phyloP scores from a whole-genome alignment of 768 basidiomycete genomes.

The Russula dissimulans region DNA sequence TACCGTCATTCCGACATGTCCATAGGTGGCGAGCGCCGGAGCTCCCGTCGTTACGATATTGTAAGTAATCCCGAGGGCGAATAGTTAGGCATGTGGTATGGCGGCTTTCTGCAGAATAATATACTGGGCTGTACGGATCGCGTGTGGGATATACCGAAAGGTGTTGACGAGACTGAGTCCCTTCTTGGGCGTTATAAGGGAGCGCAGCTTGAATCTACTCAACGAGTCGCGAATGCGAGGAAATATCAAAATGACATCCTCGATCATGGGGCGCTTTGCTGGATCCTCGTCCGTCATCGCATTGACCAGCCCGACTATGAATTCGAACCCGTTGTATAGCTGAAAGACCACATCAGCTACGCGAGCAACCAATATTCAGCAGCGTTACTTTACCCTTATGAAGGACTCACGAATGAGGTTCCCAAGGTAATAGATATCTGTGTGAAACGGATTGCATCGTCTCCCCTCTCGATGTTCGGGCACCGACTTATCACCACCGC shows the following conservation, averaged over 20 bases:
- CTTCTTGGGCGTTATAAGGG: slow-evolving; percentile 21
- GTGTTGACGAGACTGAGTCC: background rate
- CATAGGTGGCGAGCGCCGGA: background rate
- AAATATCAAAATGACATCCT: slow-evolving; percentile 26
- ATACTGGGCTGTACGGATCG: background rate
- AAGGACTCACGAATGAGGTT: slow-evolving; percentile 26
- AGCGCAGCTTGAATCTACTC: slow-evolving; percentile 25
- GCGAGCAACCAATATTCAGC: too few species aligned
- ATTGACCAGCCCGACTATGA: slow-evolving; percentile 25
- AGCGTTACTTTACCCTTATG: slow-evolving; percentile 13
- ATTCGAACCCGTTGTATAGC: slow-evolving; percentile 24
- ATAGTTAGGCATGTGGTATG: background rate
- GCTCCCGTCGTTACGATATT: background rate
- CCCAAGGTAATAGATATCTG: slow-evolving; percentile 30
- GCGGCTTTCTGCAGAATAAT: background rate
- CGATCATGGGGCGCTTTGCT: slow-evolving; percentile 25
- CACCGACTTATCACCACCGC: slow-evolving; percentile 35
- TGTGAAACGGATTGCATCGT: slow-evolving; percentile 27
- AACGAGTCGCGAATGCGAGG: slow-evolving; percentile 18
- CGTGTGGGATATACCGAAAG: background rate
- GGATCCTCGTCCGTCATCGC: slow-evolving; percentile 30
- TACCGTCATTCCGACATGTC: too few species aligned
- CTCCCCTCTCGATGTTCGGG: slow-evolving; percentile 24
- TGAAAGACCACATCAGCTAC: slow-evolving; percentile 13
- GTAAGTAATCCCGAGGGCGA: background rate